Percentiles rank a stretch among this genome's conserved stretches.
phyloP scores from a whole-genome alignment of 176 grass and related monocot genomes.

The Chrysopogon serrulatus region DNA sequence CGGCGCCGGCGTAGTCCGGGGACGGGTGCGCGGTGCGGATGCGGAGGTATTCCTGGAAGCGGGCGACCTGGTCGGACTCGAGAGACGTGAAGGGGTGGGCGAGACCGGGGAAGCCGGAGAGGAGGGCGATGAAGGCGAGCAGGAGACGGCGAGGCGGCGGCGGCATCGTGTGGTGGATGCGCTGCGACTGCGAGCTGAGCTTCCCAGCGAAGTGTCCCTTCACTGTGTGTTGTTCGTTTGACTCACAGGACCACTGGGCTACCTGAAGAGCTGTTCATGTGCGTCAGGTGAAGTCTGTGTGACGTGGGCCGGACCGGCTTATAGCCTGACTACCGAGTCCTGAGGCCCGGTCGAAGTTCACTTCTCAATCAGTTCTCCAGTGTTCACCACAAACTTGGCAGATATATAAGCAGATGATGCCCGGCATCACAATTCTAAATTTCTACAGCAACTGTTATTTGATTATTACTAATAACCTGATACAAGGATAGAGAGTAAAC shows the following conservation, averaged over 20 bases:
- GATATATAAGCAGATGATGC: not conserved
- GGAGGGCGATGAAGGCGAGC: not conserved
- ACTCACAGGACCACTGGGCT: not conserved
- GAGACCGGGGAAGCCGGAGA: not conserved
- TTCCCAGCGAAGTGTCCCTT: not conserved
- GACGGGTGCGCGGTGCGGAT: slow-evolving; percentile 70
- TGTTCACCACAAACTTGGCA: not conserved
- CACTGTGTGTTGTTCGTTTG: not conserved
- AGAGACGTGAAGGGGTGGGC: slow-evolving; percentile 32
- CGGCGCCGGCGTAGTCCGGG: slow-evolving; percentile 66
- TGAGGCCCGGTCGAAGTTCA: not conserved
- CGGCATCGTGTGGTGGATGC: slow-evolving; percentile 1
- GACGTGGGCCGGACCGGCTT: not conserved
- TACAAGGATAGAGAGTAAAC: not conserved
- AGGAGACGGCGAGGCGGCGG: not conserved
- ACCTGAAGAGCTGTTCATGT: no score
- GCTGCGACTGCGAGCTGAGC: not conserved
- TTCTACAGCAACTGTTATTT: not conserved
- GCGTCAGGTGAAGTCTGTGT: not conserved
- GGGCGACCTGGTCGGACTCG: slow-evolving; percentile 55
- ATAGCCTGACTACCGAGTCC: no score
- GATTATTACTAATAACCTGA: not conserved
- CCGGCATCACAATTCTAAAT: not conserved
- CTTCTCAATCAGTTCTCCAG: not conserved
- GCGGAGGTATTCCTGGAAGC: slow-evolving; percentile 73